Percentiles rank a stretch among this genome's conserved stretches.
Evolutionary conservation across 2,329 filamentous ascomycete species (phyloP).

Genomic region (Leptographium wingfieldii): DNA sequence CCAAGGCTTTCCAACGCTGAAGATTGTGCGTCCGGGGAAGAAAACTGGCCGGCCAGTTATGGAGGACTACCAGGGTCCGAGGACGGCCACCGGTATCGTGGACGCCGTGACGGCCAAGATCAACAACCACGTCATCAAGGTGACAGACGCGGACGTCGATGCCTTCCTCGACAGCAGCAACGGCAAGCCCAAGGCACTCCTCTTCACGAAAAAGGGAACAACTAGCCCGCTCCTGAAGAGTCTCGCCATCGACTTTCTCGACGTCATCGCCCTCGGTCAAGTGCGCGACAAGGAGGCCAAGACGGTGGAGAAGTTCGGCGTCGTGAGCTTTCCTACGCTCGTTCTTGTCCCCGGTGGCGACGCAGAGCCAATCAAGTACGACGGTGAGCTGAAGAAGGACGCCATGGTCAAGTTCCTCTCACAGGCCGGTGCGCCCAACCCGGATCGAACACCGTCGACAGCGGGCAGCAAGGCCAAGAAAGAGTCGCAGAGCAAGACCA

Average conservation of each 20-base stretch:
- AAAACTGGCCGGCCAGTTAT: slow-evolving; percentile 59
- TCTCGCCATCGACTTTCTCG: slow-evolving; percentile 82
- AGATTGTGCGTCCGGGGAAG: slow-evolving; percentile 80
- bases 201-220: slow-evolving; percentile 89
- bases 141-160: slow-evolving; percentile 69
- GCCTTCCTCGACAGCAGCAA: slow-evolving; percentile 59
- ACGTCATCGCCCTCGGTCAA: slow-evolving; percentile 66
- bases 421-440: slow-evolving; percentile 66
- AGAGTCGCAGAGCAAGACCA: slow-evolving; percentile 22
- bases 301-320: slow-evolving; percentile 59
- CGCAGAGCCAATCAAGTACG: slow-evolving; percentile 57
- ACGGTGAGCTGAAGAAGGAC: slow-evolving; percentile 76
- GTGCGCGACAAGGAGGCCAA: slow-evolving; percentile 68
- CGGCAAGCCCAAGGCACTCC: slow-evolving; percentile 67
- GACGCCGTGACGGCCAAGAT: slow-evolving; percentile 79
- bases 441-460: slow-evolving; percentile 49
- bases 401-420: slow-evolving; percentile 72
- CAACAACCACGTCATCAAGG: slow-evolving; percentile 74
- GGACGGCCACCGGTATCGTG: slow-evolving; percentile 76
- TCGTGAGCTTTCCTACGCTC: slow-evolving; percentile 68
- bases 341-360: slow-evolving; percentile 64
- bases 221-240: slow-evolving; percentile 73
- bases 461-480: slow-evolving; percentile 24
- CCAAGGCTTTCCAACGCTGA: slow-evolving; percentile 89
- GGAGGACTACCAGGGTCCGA: slow-evolving; percentile 79